A percentile compares a stretch with the other conserved stretches of the same genome.
phyloP scores from a whole-genome alignment of 2,329 filamentous ascomycete genomes.

The Metarhizium brunneum region DNA sequence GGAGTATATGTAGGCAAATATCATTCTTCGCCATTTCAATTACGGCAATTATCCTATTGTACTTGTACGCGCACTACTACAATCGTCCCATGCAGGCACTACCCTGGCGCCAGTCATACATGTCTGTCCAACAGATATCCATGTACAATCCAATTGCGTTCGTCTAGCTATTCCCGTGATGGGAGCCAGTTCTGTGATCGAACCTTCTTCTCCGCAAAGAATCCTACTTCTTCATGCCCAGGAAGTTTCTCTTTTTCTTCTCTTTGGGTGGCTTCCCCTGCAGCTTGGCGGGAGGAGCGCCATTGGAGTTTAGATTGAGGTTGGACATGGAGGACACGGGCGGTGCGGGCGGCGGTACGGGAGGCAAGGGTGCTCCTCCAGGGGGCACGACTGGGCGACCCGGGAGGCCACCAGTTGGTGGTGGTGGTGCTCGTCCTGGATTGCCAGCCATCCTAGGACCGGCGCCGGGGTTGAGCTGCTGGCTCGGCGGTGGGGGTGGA shows the following conservation, averaged over 20 bases:
- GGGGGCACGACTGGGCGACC: constrained; percentile 13
- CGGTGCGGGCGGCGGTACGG: constrained; percentile 19
- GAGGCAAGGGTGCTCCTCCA: not conserved
- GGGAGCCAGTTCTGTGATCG: not conserved
- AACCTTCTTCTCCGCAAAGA: constrained; percentile 14
- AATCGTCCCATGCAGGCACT: not conserved
- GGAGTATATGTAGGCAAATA: not conserved
- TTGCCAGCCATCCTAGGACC: constrained; percentile 2
- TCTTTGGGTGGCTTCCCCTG: constrained; percentile 42
- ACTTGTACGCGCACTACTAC: not conserved
- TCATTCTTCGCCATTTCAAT: not conserved
- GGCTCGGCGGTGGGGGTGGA: constrained; percentile 41
- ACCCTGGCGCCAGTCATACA: not conserved
- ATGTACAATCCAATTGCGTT: not conserved
- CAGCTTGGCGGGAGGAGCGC: constrained; percentile 15
- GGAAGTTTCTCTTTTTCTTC: constrained; percentile 52
- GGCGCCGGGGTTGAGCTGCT: not conserved
- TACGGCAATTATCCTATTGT: not conserved
- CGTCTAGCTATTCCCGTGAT: not conserved
- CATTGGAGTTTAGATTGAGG: constrained; percentile 37
- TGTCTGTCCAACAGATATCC: not conserved
- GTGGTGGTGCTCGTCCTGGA: not conserved
- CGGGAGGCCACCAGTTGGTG: constrained; percentile 15
- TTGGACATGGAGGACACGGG: constrained; percentile 47
- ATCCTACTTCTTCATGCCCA: constrained; percentile 49